Evolutionary conservation across 2,329 filamentous ascomycete genomes (phyloP), one percentile per base, ranked within the genome.

Genomic region (Colletotrichum sp.): DNA sequence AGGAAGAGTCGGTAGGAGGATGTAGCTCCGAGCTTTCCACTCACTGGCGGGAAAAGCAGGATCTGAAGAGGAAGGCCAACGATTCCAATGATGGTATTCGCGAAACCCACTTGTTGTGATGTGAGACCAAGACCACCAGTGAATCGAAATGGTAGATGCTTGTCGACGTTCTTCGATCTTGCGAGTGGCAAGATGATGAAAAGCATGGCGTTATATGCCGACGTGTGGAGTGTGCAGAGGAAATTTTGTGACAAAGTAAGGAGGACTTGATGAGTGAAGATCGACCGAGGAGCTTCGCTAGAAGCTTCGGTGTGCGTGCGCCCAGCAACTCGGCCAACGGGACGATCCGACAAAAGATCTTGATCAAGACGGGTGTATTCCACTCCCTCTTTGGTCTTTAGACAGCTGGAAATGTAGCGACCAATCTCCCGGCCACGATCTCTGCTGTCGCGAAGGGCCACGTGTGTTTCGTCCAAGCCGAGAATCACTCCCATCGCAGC

Each of bases 81-180:
- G 8, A 76, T 67, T 13, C 79, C 80, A 34, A 81, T 80, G 10
- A 72, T 80, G 6, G 79, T 81, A 52, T 79, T 81, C 8, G 76
- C 77, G n/a, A 80, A 69, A 12, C 79, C 80, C 5, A 81, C 74
- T 48, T 79, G 78, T 60, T 79, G 66, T 34, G 68, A 79, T 3
- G 79, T 81, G 12, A 81, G 76, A 2, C 80, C 79, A 28, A 81
- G 75, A 32, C 80, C 80, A 26, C 80, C 80, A 3, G 71, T 64
- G 59, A 81, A 81, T 8, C 77, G 74, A 32, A 79, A 77, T 7
- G 78, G 79, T 13, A 79, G 52, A 1, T 65, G 60, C 55, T 59
- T 59, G 24, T 28, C 22, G 22, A 64, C 55, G 9, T 62, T 34
- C 3, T 34, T 30, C 67, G 6, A 73, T 71, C 26, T 63, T 34